Base-by-base conservation (phyloP, 257 asterid genomes). In the Ballota nigra region DNA sequence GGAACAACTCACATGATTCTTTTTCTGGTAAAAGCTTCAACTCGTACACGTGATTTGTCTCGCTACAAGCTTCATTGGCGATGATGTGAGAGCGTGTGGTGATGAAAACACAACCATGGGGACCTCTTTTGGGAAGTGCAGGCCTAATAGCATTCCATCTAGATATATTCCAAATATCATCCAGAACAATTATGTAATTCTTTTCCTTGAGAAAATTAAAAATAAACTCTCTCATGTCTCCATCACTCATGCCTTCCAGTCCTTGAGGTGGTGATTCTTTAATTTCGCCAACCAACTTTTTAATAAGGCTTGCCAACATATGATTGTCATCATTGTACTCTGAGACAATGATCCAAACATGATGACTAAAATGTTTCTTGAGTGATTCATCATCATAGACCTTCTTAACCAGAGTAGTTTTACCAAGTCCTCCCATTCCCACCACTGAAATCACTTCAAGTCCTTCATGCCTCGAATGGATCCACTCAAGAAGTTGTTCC, bases 361-460 rank as follows among this genome's bases (percentile, higher is more conserved):
- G 72, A 1, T n/a, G 28, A 18, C 5, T 11, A 5, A 67, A 67
- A 29, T 11, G 19, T 4, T 4, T 10, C 49, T 67, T 49, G 11
- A 67, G n/a, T 2, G 49, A 67, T 29, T 67, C 72, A 28, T 49
- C 72, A 67, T 49, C 63, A 10, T 67, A 67, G 8, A 67, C 72
- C 43, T 51, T 51, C 5, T 41, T 69, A 33, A 36, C 64, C 8
- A 69, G 73, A 12, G 73, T 69, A 2, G 69, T 59, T 26, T 59
- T 71, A 18, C 69, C 75, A 62, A 45, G 8, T 75, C 80, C 64
- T 78, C 82, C 9, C 36, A 31, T 31, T 31, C 36, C 36, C 4
- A 31, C 36, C 6, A 31, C 36, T 31, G 36, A 31, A 31, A 31
- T 31, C 36, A 31, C 36, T 31, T 31, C 36, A 31, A 31, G 36